These are phyloP conservation scores for Metahyphopichia silvanorum DNA, from an alignment of 805 yeast species.

Conservation along the genomic window DNA sequence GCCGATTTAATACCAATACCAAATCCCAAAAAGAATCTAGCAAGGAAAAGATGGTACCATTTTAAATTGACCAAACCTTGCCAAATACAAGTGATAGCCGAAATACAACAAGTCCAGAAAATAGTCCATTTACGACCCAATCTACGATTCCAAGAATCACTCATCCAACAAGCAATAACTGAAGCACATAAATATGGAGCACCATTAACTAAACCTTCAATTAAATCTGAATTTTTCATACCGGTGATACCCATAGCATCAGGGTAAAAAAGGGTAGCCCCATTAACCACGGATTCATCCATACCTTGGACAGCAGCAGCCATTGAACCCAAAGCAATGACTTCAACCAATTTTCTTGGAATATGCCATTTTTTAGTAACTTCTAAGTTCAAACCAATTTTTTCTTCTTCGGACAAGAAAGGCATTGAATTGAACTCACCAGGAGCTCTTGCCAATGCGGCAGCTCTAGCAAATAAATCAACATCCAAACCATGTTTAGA, in stretches of 20 bases:
- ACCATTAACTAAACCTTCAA: conserved; percentile 59
- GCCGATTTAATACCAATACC: conserved; percentile 69
- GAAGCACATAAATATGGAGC: conserved; percentile 66
- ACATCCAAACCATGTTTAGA: conserved; percentile 50
- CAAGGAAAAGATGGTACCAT: conserved; percentile 58
- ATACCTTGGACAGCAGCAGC: conserved; percentile 74
- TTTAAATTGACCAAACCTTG: conserved; percentile 61
- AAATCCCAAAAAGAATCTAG: conserved; percentile 53
- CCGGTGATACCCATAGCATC: conserved; percentile 44
- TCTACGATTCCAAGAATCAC: conserved; percentile 48
- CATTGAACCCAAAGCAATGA: conserved; percentile 59
- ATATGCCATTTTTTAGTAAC: conserved; percentile 43
- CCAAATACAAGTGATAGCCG: conserved; percentile 64
- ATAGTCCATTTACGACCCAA: conserved; percentile 62
- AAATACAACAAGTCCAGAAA: conserved; percentile 56
- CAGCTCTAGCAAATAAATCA: conserved; percentile 60
- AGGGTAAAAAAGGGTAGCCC: conserved; percentile 63
- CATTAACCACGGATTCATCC: conserved; percentile 71
- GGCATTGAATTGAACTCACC: conserved; percentile 55
- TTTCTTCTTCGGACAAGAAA: conserved; percentile 44
- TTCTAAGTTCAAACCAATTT: conserved; percentile 46
- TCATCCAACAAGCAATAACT: conserved; percentile 56
- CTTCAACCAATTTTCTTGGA: conserved; percentile 47
- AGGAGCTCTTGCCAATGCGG: conserved; percentile 58
- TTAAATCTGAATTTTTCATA: conserved; percentile 47